Base-by-base conservation (phyloP, 2,329 filamentous ascomycete genomes). In the Sarocladium strictum region DNA sequence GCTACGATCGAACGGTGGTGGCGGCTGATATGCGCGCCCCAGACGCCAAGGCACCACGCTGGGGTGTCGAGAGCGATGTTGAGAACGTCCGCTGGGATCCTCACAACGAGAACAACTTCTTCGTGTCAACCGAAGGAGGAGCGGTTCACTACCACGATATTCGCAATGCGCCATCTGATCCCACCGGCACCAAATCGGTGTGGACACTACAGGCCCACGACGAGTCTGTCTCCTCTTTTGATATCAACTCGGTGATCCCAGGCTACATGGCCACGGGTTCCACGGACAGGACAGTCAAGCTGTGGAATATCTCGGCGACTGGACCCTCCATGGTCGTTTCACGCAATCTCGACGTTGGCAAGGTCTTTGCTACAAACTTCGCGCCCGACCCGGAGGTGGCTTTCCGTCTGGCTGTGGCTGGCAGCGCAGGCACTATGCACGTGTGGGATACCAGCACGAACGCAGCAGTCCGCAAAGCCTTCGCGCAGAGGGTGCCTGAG, bases 381-480 rank as follows among this genome's bases (percentile, higher is more conserved):
- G 94, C 89, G 3, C 93, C 94, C 1, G 94, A 99, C 67, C 71
- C 85, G 32, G 90, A 94, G 71, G 91, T 97, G 10, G 89, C 89
- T 23, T 99, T 97, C 79, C 81, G 94, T 54, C 78, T 99, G 43
- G 89, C 92, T 2, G 90, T 99, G 17, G 94, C 93, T 6, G 94
- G 94, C 54, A 97, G 92, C 76, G 95, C 95, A 75, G 94, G 94
- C 45, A 83, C 83, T 33, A 85, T 97, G 66, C 89, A 96, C 68
- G 85, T 99, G 53, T 99, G 94, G 94, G 93, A 97, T 71, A 97
- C 94, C 21, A 83, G 90, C 69, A 99, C 94, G 55, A 99, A 99
- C 68, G 83, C 83, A 14, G 87, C 88, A 24, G 90, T 99, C 29
- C 83, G 94, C 56, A 81, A 87, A 59, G 86, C 87, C 1, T 99